Percentiles rank a stretch among this genome's conserved stretches.
Evolutionary conservation across 2,329 filamentous ascomycete genomes (phyloP).

Genomic region (Epichloe coenophiala): DNA sequence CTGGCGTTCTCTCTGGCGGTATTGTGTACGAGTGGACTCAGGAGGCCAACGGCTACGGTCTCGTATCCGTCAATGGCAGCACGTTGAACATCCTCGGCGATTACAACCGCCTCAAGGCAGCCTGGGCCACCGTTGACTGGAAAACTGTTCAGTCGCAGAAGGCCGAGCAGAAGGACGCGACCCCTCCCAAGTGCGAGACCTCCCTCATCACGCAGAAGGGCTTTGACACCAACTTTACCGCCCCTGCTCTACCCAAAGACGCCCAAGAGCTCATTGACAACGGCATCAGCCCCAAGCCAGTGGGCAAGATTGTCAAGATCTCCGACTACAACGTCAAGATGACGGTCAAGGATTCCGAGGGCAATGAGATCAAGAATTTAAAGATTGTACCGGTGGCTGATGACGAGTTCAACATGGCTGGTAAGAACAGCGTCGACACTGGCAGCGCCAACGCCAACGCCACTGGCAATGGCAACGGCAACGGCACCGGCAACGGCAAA

Average conservation of each 20-base stretch:
- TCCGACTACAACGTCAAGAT: constrained; percentile 44
- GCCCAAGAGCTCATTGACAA: constrained; percentile 61
- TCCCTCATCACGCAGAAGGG: constrained; percentile 52
- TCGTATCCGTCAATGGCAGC: constrained; percentile 48
- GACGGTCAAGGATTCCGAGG: constrained; percentile 26
- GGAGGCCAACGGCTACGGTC: constrained; percentile 52
- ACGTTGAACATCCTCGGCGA: constrained; percentile 47
- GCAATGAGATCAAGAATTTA: constrained; percentile 29
- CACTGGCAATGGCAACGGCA: constrained; percentile 7
- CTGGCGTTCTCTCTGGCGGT: constrained; percentile 54
- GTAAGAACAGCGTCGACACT: constrained; percentile 27
- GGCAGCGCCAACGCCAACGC: constrained; percentile 12
- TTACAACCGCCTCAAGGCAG: constrained; percentile 59
- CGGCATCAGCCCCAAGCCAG: constrained; percentile 53
- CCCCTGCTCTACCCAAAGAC: constrained; percentile 55
- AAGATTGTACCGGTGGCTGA: constrained; percentile 33
- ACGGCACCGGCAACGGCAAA: neutral
- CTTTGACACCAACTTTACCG: constrained; percentile 68
- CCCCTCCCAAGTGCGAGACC: constrained; percentile 48
- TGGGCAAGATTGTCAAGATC: constrained; percentile 56
- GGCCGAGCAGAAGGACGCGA: constrained; percentile 34
- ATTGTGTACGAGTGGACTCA: constrained; percentile 72
- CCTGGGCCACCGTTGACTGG: constrained; percentile 66
- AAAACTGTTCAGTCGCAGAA: constrained; percentile 50
- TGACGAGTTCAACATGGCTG: constrained; percentile 31